Conservation (phyloP, 495 filamentous ascomycete species). For the Aspergillus leporis region DNA sequence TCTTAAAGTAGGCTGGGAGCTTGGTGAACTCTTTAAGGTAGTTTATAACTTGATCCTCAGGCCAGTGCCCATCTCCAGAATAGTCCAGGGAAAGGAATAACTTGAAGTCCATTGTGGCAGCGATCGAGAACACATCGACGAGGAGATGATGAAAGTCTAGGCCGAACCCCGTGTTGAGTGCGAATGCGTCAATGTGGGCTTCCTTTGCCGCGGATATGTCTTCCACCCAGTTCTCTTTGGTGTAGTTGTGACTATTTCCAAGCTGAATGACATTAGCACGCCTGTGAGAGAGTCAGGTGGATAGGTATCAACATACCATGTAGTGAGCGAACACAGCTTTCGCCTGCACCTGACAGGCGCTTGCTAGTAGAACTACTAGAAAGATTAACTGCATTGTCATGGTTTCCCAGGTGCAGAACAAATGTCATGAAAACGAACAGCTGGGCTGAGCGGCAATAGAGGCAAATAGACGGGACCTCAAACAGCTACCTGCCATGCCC, state of each 20-base stretch:
- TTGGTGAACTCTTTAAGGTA: constrained; percentile 57
- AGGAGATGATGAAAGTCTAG: constrained; percentile 48
- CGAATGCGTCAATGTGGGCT: constrained; percentile 71
- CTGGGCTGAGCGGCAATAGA: background rate
- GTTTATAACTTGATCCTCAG: constrained; percentile 50
- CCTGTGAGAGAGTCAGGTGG: background rate
- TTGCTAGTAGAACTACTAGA: background rate
- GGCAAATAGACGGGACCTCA: background rate
- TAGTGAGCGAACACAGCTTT: constrained; percentile 41
- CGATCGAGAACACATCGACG: constrained; percentile 54
- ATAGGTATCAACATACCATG: constrained; percentile 23
- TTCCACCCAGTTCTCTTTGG: constrained; percentile 48
- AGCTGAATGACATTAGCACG: constrained; percentile 14
- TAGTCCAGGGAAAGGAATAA: constrained; percentile 76
- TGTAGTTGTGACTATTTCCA: constrained; percentile 30
- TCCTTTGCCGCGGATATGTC: constrained; percentile 62
- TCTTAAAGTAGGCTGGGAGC: constrained; percentile 53
- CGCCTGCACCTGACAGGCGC: constrained; percentile 30
- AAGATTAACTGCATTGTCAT: constrained; percentile 4
- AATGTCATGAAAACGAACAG: background rate
- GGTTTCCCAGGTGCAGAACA: background rate
- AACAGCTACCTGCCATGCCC: background rate
- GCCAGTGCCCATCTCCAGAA: constrained; percentile 57
- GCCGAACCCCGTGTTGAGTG: constrained; percentile 62
- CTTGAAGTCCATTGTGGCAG: constrained; percentile 56